These are phyloP conservation scores for Starmerella floricola DNA, from an alignment of 805 yeast genomes.

Conservation along the genomic window DNA sequence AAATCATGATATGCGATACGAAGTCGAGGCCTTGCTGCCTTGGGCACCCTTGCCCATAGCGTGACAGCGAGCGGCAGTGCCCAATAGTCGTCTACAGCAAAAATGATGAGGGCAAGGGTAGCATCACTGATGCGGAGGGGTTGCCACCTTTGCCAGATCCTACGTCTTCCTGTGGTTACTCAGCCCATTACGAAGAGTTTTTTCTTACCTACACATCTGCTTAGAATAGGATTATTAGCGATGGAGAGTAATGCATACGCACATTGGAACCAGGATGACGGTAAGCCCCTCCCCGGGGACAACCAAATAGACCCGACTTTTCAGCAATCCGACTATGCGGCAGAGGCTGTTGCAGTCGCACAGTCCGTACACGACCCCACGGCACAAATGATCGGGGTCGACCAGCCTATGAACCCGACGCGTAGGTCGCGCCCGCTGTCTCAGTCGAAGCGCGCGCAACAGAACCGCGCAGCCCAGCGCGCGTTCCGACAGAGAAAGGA, in stretches of 20 bases:
- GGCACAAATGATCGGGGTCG: conserved; percentile 23
- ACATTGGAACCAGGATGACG: conserved; percentile 24
- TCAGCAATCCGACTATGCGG: conserved; percentile 25
- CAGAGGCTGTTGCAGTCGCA: conserved; percentile 26
- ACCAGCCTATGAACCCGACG: conserved; percentile 24
- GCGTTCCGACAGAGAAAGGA: conserved; percentile 83
- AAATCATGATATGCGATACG: too few relatives aligned
- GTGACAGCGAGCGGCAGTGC: too few relatives aligned
- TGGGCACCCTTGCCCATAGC: background rate
- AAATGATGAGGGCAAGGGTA: too few relatives aligned
- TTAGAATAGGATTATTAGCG: conserved; percentile 19
- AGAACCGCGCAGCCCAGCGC: conserved; percentile 82
- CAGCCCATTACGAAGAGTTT: conserved; percentile 19
- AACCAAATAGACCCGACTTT: conserved; percentile 26
- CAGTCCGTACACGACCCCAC: conserved; percentile 24
- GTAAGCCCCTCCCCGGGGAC: conserved; percentile 23
- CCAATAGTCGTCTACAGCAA: too few relatives aligned
- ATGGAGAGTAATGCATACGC: conserved; percentile 24
- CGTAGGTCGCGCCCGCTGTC: conserved; percentile 37
- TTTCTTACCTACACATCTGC: conserved; percentile 17
- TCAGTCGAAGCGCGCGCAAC: conserved; percentile 75
- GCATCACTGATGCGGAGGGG: background rate
- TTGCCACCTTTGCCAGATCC: background rate
- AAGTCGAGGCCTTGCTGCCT: background rate
- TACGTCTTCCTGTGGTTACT: conserved; percentile 12